Conservation (phyloP, 352 stramenopile genomes). For the Phytophthora idaei region DNA sequence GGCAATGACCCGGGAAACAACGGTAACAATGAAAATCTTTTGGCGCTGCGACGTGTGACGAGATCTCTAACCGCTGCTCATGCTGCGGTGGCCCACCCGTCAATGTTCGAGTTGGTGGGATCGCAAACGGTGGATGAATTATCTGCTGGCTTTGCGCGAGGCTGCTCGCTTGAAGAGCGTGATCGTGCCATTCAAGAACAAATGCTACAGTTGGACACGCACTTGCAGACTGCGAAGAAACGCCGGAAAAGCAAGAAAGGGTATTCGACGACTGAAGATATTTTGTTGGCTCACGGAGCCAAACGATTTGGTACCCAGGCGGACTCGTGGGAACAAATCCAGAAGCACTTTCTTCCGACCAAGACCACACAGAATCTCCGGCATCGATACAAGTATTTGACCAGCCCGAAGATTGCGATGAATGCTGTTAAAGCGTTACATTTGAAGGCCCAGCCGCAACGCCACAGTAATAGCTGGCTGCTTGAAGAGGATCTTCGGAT, state of each 20-base stretch:
- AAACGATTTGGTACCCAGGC: conserved; percentile 62
- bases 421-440: conserved; percentile 72
- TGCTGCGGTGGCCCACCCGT: conserved; percentile 78
- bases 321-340: conserved; percentile 69
- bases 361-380: conserved; percentile 57
- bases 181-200: conserved; percentile 59
- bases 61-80: conserved; percentile 80
- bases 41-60: conserved; percentile 66
- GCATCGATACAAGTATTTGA: conserved; percentile 76
- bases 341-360: conserved; percentile 61
- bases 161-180: conserved; percentile 57
- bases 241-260: conserved; percentile 50
- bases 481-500: conserved; percentile 85
- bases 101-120: conserved; percentile 87
- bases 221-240: conserved; percentile 58
- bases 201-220: conserved; percentile 74
- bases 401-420: conserved; percentile 58
- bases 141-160: conserved; percentile 43
- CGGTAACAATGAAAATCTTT: conserved; percentile 25
- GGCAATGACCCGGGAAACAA: conserved; percentile 2
- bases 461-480: conserved; percentile 57
- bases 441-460: conserved; percentile 38
- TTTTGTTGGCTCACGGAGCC: conserved; percentile 66
- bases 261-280: conserved; percentile 69
- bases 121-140: conserved; percentile 68